Evolutionary conservation across 805 yeast species (phyloP), one percentile per base, ranked within the genome.

Genomic region (Metschnikowia vanudenii): DNA sequence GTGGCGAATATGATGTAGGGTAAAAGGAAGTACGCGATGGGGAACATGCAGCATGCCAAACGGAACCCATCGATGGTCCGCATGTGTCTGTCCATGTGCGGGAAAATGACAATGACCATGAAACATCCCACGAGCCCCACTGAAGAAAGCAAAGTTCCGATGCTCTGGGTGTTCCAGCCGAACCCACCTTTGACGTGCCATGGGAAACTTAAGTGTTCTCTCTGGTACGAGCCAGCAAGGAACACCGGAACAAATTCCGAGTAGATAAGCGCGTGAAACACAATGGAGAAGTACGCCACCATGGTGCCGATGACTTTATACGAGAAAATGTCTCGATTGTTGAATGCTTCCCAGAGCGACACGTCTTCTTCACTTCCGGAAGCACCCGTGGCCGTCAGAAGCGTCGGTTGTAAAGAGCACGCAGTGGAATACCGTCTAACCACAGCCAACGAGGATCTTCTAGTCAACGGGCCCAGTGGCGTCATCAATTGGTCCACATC

Each of bases 221-320:
- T 47, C 17, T 51, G 45, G 14, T 60, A 52, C 10, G 57, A 51
- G 5, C 65, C 60, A 2, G 84, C 80, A 13, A 81, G 63, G 45
- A 75, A 74, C 3, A 81, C 74, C 0, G 86, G 85, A 36, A 81
- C 56, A 44, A 81, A 76, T 58, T 80, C 84, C 29, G 74, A 72
- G 56, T 65, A 78, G 4, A 78, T 80, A 13, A 76, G 63, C 11
- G 65, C 57, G 56, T 77, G 82, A 40, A 78, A 67, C n/a, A 79
- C 65, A 53, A 74, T 58, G 19, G 71, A 56, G 42, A 77, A 72
- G 55, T 73, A 59, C 60, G 73, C 47, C 60, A 59, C 19, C 43
- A 69, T 64, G 8, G 68, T 56, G 38, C 59, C 60, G 4, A 65
- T 41, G 14, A 68, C 71, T 11, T 61, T 59, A n/a, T 53, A 54